Base-by-base conservation (phyloP, 495 filamentous ascomycete genomes). In the Aspergillus baeticus region DNA sequence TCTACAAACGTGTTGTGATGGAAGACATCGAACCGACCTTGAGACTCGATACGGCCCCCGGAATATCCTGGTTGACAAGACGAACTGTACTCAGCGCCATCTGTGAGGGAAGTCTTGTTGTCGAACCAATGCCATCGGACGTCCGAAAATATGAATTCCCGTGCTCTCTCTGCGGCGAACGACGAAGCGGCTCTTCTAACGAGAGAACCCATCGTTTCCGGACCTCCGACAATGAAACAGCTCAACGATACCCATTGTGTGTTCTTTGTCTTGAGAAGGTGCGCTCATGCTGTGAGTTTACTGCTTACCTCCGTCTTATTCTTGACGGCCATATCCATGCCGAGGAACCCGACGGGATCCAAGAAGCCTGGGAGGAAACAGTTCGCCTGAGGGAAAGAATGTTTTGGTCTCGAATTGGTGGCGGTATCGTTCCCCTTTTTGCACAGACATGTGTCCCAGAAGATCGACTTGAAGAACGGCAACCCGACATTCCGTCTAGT, bases 11-110 rank as follows among this genome's bases (percentile, higher is more conserved):
- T 18, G 83, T 81, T 6, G 70, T 96, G 11, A 76, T 82, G 49
- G 94, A 98, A 68, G 94, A 98, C 70, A 88, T 98, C 51, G 94
- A 98, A 71, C 94, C 94, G 2, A 96, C 94, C 0, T 72, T 98
- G 17, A 83, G 94, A 37, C 81, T 98, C 5, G 94, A 98, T 70
- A 79, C 81, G 5, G 90, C 94, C 0, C 93, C 94, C 1, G 92
- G 92, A 0, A 84, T 98, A 35, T 95, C 91, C 18, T 98, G 92
- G 90, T 81, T 98, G 21, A 90, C 89, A 21, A 86, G 92, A 26
- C 84, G 94, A 42, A 87, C 85, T 22, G 91, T 96, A 2, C 63
- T 96, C 42, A 87, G 81, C 47, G 84, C 89, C 42, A 90, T 98
- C 62, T 87, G 84, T 23, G 89, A 93, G 17, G 93, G 94, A n/a